phyloP scores from a whole-genome alignment of 2,329 filamentous ascomycete species.

The Escovopsis weberi region DNA sequence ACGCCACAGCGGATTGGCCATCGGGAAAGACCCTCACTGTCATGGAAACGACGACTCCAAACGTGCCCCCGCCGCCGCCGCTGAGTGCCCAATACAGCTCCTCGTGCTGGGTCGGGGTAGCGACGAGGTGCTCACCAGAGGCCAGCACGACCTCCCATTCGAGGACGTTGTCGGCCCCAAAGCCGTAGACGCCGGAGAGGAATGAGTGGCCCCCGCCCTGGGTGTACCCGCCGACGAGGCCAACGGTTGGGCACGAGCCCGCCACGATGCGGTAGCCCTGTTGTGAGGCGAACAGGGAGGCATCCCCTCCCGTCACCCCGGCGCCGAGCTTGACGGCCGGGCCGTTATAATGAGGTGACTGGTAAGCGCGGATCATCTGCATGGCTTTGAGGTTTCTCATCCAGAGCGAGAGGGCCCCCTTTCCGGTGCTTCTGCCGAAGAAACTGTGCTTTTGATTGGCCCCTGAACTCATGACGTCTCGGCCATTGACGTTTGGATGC shows the following conservation, averaged over 20 bases:
- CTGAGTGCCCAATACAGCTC: conserved; percentile 42
- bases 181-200: conserved; percentile 26
- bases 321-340: conserved; percentile 37
- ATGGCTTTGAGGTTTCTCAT: conserved; percentile 24
- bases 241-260: conserved; percentile 30
- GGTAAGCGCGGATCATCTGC: conserved; percentile 7
- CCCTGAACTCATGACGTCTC: neutral
- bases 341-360: conserved; percentile 18
- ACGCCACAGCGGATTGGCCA: conserved; percentile 22
- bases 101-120: conserved; percentile 24
- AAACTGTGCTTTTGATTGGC: conserved; percentile 7
- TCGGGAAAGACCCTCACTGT: conserved; percentile 30
- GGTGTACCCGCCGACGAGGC: conserved; percentile 30
- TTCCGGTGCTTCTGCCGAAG: conserved; percentile 22
- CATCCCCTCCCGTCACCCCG: conserved; percentile 35
- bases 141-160: conserved; percentile 31
- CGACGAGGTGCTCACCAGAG: conserved; percentile 25
- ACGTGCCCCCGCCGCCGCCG: conserved; percentile 38
- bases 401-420: conserved; percentile 24
- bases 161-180: conserved; percentile 34
- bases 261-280: conserved; percentile 32
- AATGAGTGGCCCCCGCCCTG: conserved; percentile 33
- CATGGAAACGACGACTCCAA: conserved; percentile 36
- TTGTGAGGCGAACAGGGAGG: conserved; percentile 31
- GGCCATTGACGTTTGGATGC: neutral